Evolutionary conservation across 106 monocot genomes (phyloP).

Genomic region (Dioscorea alata): DNA sequence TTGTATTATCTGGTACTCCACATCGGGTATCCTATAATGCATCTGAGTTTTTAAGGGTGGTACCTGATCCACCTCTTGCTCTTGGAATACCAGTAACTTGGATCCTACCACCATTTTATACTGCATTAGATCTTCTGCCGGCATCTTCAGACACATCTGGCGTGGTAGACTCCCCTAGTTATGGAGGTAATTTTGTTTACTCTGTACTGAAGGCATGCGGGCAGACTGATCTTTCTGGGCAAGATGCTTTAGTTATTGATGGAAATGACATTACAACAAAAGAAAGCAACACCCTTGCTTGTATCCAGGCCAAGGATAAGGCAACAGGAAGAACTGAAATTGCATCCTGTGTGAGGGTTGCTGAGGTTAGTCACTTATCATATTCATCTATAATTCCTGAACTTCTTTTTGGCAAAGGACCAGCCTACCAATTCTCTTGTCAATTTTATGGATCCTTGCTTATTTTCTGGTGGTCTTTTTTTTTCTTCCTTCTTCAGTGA

Average conservation of each 20-base stretch:
- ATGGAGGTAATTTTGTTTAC: conserved; percentile 32
- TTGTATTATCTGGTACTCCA: conserved; percentile 36
- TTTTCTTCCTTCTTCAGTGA: no score
- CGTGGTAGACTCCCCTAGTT: conserved; percentile 16
- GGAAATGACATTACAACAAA: conserved; percentile 72
- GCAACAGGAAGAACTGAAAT: conserved; percentile 70
- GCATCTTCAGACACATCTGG: conserved; percentile 17
- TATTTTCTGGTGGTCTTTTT: no score
- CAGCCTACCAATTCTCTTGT: no score
- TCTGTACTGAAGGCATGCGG: conserved; percentile 53
- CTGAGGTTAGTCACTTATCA: conserved; percentile 52
- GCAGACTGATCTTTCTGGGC: conserved; percentile 19
- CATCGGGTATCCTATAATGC: conserved; percentile 43
- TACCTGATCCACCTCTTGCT: conserved; percentile 72
- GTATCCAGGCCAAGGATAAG: conserved; percentile 77
- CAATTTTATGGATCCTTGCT: no score
- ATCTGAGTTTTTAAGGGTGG: conserved; percentile 50
- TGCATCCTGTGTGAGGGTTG: conserved; percentile 79
- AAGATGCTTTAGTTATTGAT: conserved; percentile 43
- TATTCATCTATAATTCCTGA: no score
- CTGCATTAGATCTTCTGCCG: conserved; percentile 63
- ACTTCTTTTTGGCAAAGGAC: no score
- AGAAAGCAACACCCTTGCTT: conserved; percentile 51
- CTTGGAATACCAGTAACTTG: conserved; percentile 84
- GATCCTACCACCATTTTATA: conserved; percentile 91